A percentile compares a stretch with the other conserved stretches of the same genome.
Conservation (phyloP, 805 yeast genomes). For the Hyphopichia homilentoma region DNA sequence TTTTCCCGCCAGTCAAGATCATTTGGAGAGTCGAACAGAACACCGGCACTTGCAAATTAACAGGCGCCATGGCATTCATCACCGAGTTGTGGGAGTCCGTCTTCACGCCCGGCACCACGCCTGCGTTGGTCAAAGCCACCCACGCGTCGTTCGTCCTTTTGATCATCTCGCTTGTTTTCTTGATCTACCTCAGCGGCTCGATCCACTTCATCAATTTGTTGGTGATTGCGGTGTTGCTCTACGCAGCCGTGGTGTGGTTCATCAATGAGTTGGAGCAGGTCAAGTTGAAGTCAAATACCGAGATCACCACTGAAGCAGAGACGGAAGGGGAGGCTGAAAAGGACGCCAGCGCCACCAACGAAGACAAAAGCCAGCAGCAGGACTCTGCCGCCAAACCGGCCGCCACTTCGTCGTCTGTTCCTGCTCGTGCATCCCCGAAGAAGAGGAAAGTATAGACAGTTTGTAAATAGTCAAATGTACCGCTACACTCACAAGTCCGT, state of each 20-base stretch:
- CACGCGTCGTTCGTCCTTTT: slow-evolving; percentile 76
- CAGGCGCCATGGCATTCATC: slow-evolving; percentile 37
- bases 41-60: neutral
- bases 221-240: slow-evolving; percentile 59
- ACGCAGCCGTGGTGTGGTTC: slow-evolving; percentile 88
- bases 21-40: neutral
- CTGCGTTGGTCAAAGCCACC: slow-evolving; percentile 84
- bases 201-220: slow-evolving; percentile 62
- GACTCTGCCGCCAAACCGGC: too few species aligned
- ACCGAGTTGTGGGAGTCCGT: slow-evolving; percentile 84
- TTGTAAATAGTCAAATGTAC: too few species aligned
- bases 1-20: too few species aligned
- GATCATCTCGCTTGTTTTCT: slow-evolving; percentile 49
- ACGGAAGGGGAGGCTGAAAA: slow-evolving; percentile 6
- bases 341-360: too few species aligned
- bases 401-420: too few species aligned
- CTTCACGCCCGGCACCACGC: slow-evolving; percentile 90
- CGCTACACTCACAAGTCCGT: too few species aligned
- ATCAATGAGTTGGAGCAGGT: slow-evolving; percentile 57
- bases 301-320: slow-evolving; percentile 27
- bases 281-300: slow-evolving; percentile 43
- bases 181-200: slow-evolving; percentile 59
- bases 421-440: too few species aligned
- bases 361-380: too few species aligned
- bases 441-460: slow-evolving; percentile 1